Percentiles rank a stretch among this genome's conserved stretches.
These are phyloP conservation scores for Croton laevigatus DNA, from an alignment of 441 rosid genomes.

Conservation along the genomic window DNA sequence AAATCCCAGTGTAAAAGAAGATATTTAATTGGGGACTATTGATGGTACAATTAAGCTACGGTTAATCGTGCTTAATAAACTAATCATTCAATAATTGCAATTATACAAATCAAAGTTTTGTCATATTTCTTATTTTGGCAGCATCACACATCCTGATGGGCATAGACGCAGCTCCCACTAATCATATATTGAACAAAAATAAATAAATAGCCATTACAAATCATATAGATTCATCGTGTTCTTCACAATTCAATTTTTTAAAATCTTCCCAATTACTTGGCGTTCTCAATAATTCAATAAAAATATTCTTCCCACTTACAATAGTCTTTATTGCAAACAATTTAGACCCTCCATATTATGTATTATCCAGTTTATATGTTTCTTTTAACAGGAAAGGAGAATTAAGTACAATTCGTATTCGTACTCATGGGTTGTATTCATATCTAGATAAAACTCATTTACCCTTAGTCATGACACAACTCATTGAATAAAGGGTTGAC, in stretches of 20 bases:
- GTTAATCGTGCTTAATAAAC: background rate
- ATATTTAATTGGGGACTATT: too few relatives aligned
- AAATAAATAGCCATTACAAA: background rate
- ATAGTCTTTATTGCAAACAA: too few relatives aligned
- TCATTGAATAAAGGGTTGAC: too few relatives aligned
- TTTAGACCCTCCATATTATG: too few relatives aligned
- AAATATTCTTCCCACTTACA: background rate
- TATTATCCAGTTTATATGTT: too few relatives aligned
- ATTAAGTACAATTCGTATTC: too few relatives aligned
- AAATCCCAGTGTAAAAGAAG: background rate
- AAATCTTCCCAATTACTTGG: background rate
- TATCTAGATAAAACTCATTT: too few relatives aligned
- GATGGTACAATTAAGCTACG: background rate
- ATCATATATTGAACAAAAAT: background rate
- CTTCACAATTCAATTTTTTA: background rate
- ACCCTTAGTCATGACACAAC: too few relatives aligned
- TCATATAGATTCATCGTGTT: background rate
- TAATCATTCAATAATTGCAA: too few relatives aligned
- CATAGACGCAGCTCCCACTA: constrained; percentile 16
- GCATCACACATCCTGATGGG: background rate
- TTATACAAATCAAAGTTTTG: background rate
- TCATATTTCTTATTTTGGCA: background rate
- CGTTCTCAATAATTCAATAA: background rate
- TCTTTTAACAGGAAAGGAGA: too few relatives aligned
- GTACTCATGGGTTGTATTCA: too few relatives aligned